Evolutionary conservation across 345 rosid species (phyloP).

Genomic region (Citrus cavaleriei): DNA sequence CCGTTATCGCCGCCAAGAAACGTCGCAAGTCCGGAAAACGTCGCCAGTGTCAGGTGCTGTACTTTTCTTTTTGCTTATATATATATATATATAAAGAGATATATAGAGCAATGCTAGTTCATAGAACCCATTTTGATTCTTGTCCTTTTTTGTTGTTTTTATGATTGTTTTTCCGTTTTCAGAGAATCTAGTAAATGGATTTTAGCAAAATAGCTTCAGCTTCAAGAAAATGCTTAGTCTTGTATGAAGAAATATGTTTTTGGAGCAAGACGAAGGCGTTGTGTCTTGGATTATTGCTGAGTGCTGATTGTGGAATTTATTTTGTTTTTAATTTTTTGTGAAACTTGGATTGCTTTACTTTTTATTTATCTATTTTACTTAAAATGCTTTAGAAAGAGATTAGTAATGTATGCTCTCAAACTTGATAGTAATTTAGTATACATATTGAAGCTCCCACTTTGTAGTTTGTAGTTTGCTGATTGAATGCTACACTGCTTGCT

Average conservation of each 20-base stretch:
- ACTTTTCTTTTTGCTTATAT: too few species aligned
- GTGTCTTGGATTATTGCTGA: background rate
- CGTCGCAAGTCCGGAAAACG: conserved; percentile 81
- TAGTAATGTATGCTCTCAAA: too few species aligned
- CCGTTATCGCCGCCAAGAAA: conserved; percentile 84
- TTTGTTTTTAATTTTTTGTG: background rate
- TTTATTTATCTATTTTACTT: background rate
- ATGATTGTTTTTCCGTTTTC: background rate
- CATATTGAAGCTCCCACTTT: background rate
- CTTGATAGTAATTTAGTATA: background rate
- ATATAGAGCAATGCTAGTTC: too few species aligned
- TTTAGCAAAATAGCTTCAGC: background rate
- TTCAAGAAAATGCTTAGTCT: background rate
- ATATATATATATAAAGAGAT: too few species aligned
- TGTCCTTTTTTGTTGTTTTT: background rate
- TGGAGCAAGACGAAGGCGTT: background rate
- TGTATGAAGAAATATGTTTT: background rate
- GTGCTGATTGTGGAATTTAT: background rate
- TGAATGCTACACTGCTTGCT: background rate
- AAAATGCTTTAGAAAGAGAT: background rate
- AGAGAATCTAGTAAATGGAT: background rate
- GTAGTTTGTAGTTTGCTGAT: background rate
- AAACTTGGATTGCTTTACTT: background rate
- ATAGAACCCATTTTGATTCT: background rate
- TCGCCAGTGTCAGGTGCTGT: conserved; percentile 64